phyloP scores from a whole-genome alignment of 2,329 filamentous ascomycete species.

The Xylaria sp. region DNA sequence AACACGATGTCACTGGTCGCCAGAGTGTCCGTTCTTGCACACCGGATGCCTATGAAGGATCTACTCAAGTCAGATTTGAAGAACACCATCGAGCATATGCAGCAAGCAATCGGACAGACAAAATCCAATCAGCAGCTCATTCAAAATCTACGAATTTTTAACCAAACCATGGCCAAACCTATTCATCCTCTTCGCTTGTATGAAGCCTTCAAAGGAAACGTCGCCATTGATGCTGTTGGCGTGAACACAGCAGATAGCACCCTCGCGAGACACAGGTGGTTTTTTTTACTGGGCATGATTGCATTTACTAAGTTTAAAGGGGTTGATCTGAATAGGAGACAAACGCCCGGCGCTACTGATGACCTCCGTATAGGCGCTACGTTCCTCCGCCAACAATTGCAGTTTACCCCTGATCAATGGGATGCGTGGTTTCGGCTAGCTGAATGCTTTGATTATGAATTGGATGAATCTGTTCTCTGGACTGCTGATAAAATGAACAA shows the following conservation, averaged over 20 bases:
- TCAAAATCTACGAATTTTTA: conserved; percentile 86
- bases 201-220: conserved; percentile 77
- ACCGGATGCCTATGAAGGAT: conserved; percentile 87
- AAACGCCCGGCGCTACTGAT: conserved; percentile 79
- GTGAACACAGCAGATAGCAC: conserved; percentile 72
- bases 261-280: conserved; percentile 85
- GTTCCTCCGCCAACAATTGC: conserved; percentile 80
- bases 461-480: conserved; percentile 88
- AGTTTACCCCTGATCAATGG: conserved; percentile 83
- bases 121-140: conserved; percentile 80
- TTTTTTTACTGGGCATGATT: conserved; percentile 87
- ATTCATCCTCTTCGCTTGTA: conserved; percentile 83
- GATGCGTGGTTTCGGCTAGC: conserved; percentile 89
- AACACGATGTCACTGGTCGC: conserved; percentile 84
- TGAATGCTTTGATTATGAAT: conserved; percentile 84
- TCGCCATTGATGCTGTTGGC: conserved; percentile 73
- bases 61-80: conserved; percentile 90
- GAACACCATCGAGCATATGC: conserved; percentile 88
- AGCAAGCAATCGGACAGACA: conserved; percentile 79
- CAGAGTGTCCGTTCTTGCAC: conserved; percentile 80
- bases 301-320: conserved; percentile 82
- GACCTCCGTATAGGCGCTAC: conserved; percentile 82
- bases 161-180: conserved; percentile 79
- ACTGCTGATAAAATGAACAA: conserved; percentile 91
- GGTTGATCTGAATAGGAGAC: conserved; percentile 72